These are phyloP conservation scores for Acer saccharum DNA, from an alignment of 345 rosid genomes.

Conservation along the genomic window DNA sequence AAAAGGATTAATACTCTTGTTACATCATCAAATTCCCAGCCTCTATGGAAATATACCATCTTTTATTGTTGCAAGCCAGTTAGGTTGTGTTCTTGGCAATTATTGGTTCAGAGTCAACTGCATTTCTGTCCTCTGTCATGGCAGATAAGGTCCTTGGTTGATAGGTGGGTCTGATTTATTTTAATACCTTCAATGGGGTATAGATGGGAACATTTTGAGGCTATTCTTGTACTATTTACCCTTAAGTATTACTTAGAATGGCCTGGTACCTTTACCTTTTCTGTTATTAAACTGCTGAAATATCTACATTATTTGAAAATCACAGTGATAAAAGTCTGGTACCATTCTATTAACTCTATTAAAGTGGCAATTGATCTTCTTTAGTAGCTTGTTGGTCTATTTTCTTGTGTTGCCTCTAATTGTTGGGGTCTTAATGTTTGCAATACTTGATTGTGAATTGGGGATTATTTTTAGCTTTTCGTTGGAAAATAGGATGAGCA, in stretches of 20 bases:
- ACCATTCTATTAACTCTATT: neutral
- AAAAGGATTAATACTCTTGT: neutral
- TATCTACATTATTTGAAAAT: neutral
- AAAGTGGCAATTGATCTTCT: neutral
- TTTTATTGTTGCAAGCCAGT: neutral
- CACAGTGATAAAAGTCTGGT: neutral
- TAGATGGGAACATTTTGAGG: neutral
- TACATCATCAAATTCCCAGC: neutral
- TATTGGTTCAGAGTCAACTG: neutral
- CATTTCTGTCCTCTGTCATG: neutral
- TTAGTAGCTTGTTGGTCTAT: slow-evolving; percentile 5
- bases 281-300: neutral
- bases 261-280: neutral
- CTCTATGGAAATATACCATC: too few relatives aligned
- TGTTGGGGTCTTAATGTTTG: neutral
- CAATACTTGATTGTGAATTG: neutral
- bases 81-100: neutral
- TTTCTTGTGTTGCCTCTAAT: neutral
- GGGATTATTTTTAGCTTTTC: neutral
- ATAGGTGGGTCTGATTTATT: slow-evolving; percentile 2
- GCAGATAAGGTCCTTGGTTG: neutral
- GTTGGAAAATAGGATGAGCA: neutral
- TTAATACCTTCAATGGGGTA: neutral
- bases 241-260: neutral
- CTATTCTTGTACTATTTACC: neutral